Evolutionary conservation across 768 basidiomycete species (phyloP), one percentile per base, ranked within the genome.

Genomic region (Russula compacta): DNA sequence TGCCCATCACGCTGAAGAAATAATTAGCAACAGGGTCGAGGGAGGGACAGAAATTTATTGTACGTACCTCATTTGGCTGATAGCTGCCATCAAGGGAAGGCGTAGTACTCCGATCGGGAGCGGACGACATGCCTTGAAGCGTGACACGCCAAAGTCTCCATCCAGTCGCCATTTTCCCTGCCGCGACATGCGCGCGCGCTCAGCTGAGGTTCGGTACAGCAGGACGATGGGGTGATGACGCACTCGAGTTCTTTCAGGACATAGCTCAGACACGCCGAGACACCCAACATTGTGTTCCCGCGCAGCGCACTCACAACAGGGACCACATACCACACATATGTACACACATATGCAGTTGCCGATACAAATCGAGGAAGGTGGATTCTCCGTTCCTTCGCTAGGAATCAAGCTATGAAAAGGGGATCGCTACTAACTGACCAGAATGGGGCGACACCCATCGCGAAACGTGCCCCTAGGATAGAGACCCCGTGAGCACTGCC

Each of bases 271-370:
- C 84, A 79, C 0, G 93, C 81, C 2, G 89, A 84, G 7, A 93
- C 81, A 0, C 84, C 83, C 0, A 85, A 85, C 53, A 94, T 86
- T 1, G 89, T 84, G 58, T 81, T 83, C 2, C 91, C 91, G 43
- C 89, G 86, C 2, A 93, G 76, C 92, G 92, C 93, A 7, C 92
- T 90, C 8, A 91, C 79, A 54, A 92, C 82, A 5, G 88, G 90
- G 55, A 92, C 89, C 91, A 12, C 14, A 24, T 24, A 12, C 40
- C 6, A 6, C 2, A n/a, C n/a, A n/a, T n/a, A 36, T 7, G n/a
- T n/a, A 17, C 19, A 6, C n/a, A n/a, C n/a, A n/a, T n/a, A n/a
- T n/a, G n/a, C n/a, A n/a, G n/a, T n/a, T n/a, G n/a, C n/a, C n/a
- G n/a, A n/a, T n/a, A n/a, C n/a, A n/a, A n/a, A n/a, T n/a, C n/a